Base-by-base conservation (phyloP, 495 filamentous ascomycete genomes). In the Penicillium roqueforti region DNA sequence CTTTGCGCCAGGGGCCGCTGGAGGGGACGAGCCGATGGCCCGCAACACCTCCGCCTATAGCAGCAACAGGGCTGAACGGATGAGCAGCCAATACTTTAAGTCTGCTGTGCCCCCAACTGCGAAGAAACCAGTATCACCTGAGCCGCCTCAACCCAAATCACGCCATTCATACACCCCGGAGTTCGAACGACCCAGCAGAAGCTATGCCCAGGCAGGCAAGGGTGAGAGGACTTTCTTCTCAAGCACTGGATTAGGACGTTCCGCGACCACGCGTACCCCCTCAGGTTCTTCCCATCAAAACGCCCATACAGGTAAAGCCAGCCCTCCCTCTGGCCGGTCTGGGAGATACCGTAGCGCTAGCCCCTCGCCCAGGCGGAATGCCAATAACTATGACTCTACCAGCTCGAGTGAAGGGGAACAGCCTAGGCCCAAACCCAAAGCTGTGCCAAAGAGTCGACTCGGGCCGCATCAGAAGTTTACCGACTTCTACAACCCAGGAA, bases 151-250 rank as follows among this genome's bases (percentile, higher is more conserved):
- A 23, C 47, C 41, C 25, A 25, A 44, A 10, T n/a, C 31, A 1
- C 47, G 23, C 16, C 47, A 36, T 34, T 20, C 26, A n/a, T 54
- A 52, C 16, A 54, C 65, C 11, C 69, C 74, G 9, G 74, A 74
- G 3, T 66, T 66, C 54, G 67, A 74, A 38, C 79, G 88, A 9
- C 68, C 79, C 22, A 83, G 88, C 51, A 87, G 84, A 7, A 82
- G 85, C 0, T 93, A 95, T 62, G 78, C 83, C 32, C 80, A 77
- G 3, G 68, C 80, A 26, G 80, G 83, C 46, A 52, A 44, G 11
- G 88, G 88, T 14, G 90, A 93, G 62, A 87, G 80, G 73, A 86
- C 83, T 0, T 76, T 77, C 55, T 73, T 83, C 52, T 68, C 68
- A 6, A 74, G 68, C 55, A 67, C 74, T 23, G 67, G 65, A 16